These are phyloP conservation scores for Blastobotrys terrestris DNA, from an alignment of 805 yeast genomes.

Conservation along the genomic window DNA sequence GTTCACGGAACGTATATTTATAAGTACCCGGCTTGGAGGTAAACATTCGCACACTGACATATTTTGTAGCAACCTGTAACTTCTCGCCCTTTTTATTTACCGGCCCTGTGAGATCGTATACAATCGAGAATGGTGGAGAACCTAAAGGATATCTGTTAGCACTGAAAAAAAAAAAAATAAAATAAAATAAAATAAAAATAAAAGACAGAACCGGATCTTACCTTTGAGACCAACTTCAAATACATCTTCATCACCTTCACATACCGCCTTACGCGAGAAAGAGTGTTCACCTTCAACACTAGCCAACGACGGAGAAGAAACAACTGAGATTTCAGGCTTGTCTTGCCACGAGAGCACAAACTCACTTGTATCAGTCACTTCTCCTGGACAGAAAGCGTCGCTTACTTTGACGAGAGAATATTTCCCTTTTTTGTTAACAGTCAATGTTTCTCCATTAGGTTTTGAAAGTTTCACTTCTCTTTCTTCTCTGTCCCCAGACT, in stretches of 20 bases:
- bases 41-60: slow-evolving; percentile 42
- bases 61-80: slow-evolving; percentile 48
- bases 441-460: slow-evolving; percentile 28
- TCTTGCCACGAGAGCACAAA: slow-evolving; percentile 41
- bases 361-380: slow-evolving; percentile 30
- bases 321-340: slow-evolving; percentile 40
- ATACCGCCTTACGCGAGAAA: slow-evolving; percentile 36
- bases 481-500: slow-evolving; percentile 3
- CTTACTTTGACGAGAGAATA: slow-evolving; percentile 41
- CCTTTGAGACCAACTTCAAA: slow-evolving; percentile 51
- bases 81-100: slow-evolving; percentile 14
- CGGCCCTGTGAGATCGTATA: slow-evolving; percentile 40
- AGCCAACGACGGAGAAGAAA: slow-evolving; percentile 23
- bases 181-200: neutral
- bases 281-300: slow-evolving; percentile 19
- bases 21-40: slow-evolving; percentile 51
- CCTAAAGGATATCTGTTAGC: slow-evolving; percentile 11
- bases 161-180: neutral
- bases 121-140: slow-evolving; percentile 60
- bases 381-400: slow-evolving; percentile 50
- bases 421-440: slow-evolving; percentile 40
- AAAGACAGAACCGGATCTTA: neutral
- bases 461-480: slow-evolving; percentile 6
- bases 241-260: slow-evolving; percentile 44
- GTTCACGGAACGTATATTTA: slow-evolving; percentile 50